Percentiles rank a stretch among this genome's conserved stretches.
Evolutionary conservation across 768 basidiomycete species (phyloP).

Genomic region (Rhizopogon salebrosus): DNA sequence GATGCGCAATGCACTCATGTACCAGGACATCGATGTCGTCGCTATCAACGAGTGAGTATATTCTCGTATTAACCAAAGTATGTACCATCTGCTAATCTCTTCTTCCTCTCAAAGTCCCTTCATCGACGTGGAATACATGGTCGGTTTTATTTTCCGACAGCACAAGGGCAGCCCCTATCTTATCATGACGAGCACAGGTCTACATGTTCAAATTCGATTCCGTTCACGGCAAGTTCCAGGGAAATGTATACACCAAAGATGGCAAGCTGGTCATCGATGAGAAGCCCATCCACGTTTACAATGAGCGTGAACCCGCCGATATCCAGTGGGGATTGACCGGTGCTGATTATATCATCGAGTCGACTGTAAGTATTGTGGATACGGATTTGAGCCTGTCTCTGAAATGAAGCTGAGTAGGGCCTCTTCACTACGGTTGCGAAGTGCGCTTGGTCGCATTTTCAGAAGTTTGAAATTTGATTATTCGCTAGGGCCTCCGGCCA

Average conservation of each 20-base stretch:
- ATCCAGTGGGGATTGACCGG: conserved; percentile 77
- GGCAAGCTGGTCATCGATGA: conserved; percentile 83
- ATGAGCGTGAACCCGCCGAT: conserved; percentile 73
- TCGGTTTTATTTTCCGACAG: conserved; percentile 26
- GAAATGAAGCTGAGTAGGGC: conserved; percentile 40
- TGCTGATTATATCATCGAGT: conserved; percentile 90
- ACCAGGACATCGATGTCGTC: conserved; percentile 67
- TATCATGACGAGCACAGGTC: conserved; percentile 40
- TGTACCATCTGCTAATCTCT: conserved; percentile 1
- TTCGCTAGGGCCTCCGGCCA: conserved; percentile 66
- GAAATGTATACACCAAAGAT: conserved; percentile 73
- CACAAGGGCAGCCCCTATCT: not conserved
- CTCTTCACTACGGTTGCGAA: conserved; percentile 93
- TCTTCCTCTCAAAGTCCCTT: conserved; percentile 76
- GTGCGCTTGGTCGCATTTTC: conserved; percentile 28
- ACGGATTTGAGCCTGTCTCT: not conserved
- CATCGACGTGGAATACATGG: conserved; percentile 94
- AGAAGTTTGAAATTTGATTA: conserved; percentile 7
- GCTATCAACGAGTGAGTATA: conserved; percentile 81
- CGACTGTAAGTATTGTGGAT: conserved; percentile 51
- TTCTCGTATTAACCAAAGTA: not conserved
- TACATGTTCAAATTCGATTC: conserved; percentile 97
- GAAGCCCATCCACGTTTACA: conserved; percentile 68
- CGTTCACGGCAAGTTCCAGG: conserved; percentile 86
- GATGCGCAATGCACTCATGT: conserved; percentile 79